phyloP scores from a whole-genome alignment of 805 yeast genomes.

The Pichia scutulata region DNA sequence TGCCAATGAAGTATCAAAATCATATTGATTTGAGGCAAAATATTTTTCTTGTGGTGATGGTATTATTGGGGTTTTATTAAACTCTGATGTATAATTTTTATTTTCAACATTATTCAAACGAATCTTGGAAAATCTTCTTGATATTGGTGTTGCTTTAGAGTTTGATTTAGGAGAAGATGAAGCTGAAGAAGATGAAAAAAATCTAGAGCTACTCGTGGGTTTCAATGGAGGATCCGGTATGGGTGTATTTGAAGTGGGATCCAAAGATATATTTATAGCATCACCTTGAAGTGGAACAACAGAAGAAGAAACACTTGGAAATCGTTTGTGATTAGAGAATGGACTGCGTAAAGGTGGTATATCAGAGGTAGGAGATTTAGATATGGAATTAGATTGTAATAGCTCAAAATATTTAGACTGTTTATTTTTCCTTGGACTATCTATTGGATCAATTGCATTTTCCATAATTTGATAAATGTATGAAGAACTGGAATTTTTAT shows the following conservation, averaged over 20 bases:
- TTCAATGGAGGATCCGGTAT: neutral
- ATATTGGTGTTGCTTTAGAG: slow-evolving; percentile 1
- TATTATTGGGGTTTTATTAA: neutral
- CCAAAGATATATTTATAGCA: neutral
- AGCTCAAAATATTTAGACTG: slow-evolving; percentile 5
- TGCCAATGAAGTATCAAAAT: neutral
- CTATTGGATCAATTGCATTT: neutral
- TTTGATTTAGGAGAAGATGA: slow-evolving; percentile 6
- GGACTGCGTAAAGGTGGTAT: neutral
- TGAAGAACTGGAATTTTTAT: no score
- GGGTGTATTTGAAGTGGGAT: neutral
- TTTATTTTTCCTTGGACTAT: neutral
- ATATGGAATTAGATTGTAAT: neutral
- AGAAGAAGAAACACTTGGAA: neutral
- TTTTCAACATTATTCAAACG: neutral
- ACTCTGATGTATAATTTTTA: neutral
- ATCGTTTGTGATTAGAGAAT: neutral
- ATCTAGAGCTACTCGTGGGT: neutral
- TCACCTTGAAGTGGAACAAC: neutral
- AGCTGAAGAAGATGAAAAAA: slow-evolving; percentile 6
- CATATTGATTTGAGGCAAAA: neutral
- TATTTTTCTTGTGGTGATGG: neutral
- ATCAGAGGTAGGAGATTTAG: neutral
- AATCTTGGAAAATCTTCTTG: neutral
- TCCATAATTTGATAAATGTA: neutral